Base-by-base conservation (phyloP, 176 grass and related monocot species). In the Luzula sylvatica region DNA sequence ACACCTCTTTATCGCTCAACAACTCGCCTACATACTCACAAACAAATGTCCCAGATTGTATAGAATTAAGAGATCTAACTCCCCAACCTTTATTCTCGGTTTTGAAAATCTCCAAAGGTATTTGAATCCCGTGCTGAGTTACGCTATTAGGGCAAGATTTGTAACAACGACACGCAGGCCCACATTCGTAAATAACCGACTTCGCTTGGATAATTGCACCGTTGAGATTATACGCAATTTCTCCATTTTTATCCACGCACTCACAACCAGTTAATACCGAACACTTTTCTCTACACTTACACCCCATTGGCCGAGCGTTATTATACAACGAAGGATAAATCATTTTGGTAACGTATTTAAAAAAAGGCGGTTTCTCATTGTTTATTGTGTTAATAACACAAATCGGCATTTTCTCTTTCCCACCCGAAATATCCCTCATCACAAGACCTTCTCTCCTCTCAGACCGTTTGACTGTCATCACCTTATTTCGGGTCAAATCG, bases 11-110 rank as follows among this genome's bases (percentile, higher is more conserved):
- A 2, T 88, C 51, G 22, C 30, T 9, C 23, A 82, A 23, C 46
- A 88, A 2, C 38, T 88, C 78, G 29, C 78, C 74, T 29, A 64
- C 21, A 50, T 82, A 87, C 51, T 88, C 83, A 44, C 83, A 88
- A 2, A 88, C 55, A 72, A 88, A 88, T 5, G 73, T 65, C 27
- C 78, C 78, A 26, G 30, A 26, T 20, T 73, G 65, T 47, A 88
- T 82, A 8, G 62, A 77, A 24, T 69, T 64, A 46, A 87, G 56
- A 62, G 55, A 72, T 46, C 76, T 60, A 44, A 87, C 55, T 24
- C 82, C 82, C 82, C 82, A 87, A 0, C 76, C 67, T 62, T 58
- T 75, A 17, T 15, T 68, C 26, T 65, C 46, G 0, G 72, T 72
- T 54, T 82, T 82, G 66, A 82, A 82, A 9, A 82, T 60, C 39